Conservation (phyloP, 2,329 filamentous ascomycete species). For the Alternaria sp. region DNA sequence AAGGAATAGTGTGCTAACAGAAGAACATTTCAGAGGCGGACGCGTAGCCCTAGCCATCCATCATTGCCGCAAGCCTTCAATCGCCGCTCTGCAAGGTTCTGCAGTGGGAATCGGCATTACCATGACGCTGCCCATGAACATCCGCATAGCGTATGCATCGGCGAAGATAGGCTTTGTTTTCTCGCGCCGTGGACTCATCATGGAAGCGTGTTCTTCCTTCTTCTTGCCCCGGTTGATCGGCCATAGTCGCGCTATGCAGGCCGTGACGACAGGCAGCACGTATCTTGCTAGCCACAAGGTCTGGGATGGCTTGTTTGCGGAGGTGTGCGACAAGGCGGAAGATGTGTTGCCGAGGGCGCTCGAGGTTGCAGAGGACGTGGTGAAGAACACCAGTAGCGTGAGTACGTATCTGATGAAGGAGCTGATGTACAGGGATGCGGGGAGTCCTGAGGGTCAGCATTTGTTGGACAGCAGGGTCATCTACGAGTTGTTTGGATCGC, state of each 20-base stretch:
- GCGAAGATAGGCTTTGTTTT: conserved; percentile 80
- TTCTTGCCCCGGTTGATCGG: conserved; percentile 76
- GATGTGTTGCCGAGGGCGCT: conserved; percentile 70
- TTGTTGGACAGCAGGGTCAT: conserved; percentile 72
- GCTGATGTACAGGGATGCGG: conserved; percentile 68
- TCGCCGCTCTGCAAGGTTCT: conserved; percentile 62
- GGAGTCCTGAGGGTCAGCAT: conserved; percentile 71
- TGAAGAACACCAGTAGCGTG: conserved; percentile 68
- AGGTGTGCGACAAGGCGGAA: conserved; percentile 64
- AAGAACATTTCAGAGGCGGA: conserved; percentile 46
- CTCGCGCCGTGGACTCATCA: conserved; percentile 70
- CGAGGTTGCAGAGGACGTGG: conserved; percentile 70
- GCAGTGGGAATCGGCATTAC: conserved; percentile 66
- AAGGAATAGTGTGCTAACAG: not conserved
- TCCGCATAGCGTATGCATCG: conserved; percentile 59
- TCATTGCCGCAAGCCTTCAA: conserved; percentile 63
- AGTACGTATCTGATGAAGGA: conserved; percentile 73
- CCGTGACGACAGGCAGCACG: conserved; percentile 70
- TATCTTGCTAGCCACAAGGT: conserved; percentile 60
- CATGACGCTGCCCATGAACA: conserved; percentile 64
- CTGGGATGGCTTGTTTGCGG: conserved; percentile 69
- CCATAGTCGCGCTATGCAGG: conserved; percentile 66
- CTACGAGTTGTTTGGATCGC: conserved; percentile 63
- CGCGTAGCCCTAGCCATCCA: conserved; percentile 61
- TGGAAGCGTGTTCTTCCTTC: conserved; percentile 75